Percentiles rank a stretch among this genome's conserved stretches.
Evolutionary conservation across 345 rosid species (phyloP).

Genomic region (Gossypium raimondii): DNA sequence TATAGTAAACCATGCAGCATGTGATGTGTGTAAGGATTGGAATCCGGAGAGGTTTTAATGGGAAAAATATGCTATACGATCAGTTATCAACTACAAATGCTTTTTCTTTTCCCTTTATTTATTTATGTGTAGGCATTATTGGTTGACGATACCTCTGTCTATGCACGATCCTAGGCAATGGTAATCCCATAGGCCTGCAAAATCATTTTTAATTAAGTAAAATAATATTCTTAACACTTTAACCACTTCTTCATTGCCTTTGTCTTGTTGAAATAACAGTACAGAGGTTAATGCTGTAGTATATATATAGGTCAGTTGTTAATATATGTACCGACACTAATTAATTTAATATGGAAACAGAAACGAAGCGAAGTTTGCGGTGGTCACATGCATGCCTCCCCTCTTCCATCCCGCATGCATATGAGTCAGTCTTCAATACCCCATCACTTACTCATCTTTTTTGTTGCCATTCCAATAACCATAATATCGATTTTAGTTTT

Average conservation of each 20-base stretch:
- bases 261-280: conserved; percentile 5
- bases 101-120: not conserved
- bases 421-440: too few relatives aligned
- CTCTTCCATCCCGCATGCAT: not conserved
- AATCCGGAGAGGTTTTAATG: not conserved
- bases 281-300: not conserved
- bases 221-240: not conserved
- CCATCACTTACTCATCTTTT: too few relatives aligned
- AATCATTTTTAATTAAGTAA: conserved; percentile 13
- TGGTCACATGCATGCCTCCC: conserved; percentile 23
- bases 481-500: too few relatives aligned
- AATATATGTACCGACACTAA: not conserved
- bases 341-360: not conserved
- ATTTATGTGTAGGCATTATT: not conserved
- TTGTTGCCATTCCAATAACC: too few relatives aligned
- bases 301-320: not conserved
- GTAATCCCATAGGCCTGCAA: conserved; percentile 30
- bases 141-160: conserved; percentile 11
- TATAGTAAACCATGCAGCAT: not conserved
- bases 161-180: conserved; percentile 46
- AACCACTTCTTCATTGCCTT: not conserved
- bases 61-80: not conserved
- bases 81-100: not conserved
- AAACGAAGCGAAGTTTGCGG: conserved; percentile 25
- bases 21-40: conserved; percentile 1